phyloP scores from a whole-genome alignment of 164 flowering plant species.

The Annona cherimola region DNA sequence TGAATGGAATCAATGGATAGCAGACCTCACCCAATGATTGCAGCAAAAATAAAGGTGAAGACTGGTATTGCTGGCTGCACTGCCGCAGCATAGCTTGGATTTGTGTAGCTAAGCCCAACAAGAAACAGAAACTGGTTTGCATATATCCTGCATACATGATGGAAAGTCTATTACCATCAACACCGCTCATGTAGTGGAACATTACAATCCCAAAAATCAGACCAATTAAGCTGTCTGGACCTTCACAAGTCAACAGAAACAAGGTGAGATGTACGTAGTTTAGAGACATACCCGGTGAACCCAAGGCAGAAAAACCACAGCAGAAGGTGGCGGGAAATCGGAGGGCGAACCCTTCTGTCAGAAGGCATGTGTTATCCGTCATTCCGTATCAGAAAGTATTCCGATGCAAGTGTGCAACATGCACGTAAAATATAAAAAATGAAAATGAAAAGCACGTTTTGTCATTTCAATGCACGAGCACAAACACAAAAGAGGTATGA shows the following conservation, averaged over 20 bases:
- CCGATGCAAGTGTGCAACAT: no score
- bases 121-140: slow-evolving; percentile 92
- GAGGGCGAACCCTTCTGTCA: slow-evolving; percentile 52
- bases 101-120: slow-evolving; percentile 88
- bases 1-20: not conserved
- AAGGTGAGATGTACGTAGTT: not conserved
- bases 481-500: no score
- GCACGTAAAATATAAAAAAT: no score
- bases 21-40: slow-evolving; percentile 66
- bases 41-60: slow-evolving; percentile 82
- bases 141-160: slow-evolving; percentile 51
- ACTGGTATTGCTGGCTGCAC: slow-evolving; percentile 92
- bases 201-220: not conserved
- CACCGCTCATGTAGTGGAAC: not conserved
- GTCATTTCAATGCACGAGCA: no score
- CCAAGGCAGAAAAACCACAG: slow-evolving; percentile 83
- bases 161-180: not conserved
- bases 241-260: not conserved
- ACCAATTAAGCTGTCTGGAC: not conserved
- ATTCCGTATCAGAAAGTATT: not conserved
- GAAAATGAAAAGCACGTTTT: no score
- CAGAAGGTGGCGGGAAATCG: slow-evolving; percentile 46
- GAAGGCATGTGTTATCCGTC: not conserved
- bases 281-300: slow-evolving; percentile 63
- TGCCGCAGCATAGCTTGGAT: slow-evolving; percentile 95